Evolutionary conservation across 305 asterid species (phyloP), one percentile per base, ranked within the genome.

Genomic region (Striga hermonthica): DNA sequence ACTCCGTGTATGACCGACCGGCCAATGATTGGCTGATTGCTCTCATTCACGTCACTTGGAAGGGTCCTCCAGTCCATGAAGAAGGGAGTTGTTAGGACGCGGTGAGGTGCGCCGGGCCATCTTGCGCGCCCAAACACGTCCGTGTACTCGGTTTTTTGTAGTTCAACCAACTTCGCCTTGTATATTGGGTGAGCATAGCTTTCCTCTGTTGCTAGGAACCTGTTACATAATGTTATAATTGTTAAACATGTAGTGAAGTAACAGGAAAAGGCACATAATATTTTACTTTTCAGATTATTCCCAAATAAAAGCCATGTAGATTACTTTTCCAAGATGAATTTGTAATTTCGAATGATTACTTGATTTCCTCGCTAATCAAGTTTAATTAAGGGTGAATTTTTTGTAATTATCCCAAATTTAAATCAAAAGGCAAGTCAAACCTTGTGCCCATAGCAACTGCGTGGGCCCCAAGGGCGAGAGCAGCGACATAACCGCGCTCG

Each of bases 101-200:
- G 98, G 0, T 89, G 96, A 50, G 95, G 96, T 14, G 98, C 98
- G 16, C 70, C 89, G 0, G 98, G 96, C 96, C 96, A 91, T 78
- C 98, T 79, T 41, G 95, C 95, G 3, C 98, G 95, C 7, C 98
- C 98, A 73, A 85, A 91, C 15, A 91, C 75, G 47, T 81, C 73
- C 1, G 98, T 89, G 72, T 91, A 89, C 82, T 85, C 92, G 0
- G 96, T 89, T 62, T 85, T 69, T 57, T 79, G 80, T 12, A 73
- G 63, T 63, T 91, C 96, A 22, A 89, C 70, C 78, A 91, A 65
- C 81, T 83, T 91, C 71, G 49, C 72, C 81, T 91, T 91, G 82
- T 87, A 91, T 36, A 71, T 74, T 36, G 98, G 95, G 68, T 91
- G 98, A 62, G 96, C 98, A 71, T 76, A 54, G 79, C 98, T 89